Evolutionary conservation across 805 yeast genomes (phyloP).

Genomic region (Teunomyces funiuensis): DNA sequence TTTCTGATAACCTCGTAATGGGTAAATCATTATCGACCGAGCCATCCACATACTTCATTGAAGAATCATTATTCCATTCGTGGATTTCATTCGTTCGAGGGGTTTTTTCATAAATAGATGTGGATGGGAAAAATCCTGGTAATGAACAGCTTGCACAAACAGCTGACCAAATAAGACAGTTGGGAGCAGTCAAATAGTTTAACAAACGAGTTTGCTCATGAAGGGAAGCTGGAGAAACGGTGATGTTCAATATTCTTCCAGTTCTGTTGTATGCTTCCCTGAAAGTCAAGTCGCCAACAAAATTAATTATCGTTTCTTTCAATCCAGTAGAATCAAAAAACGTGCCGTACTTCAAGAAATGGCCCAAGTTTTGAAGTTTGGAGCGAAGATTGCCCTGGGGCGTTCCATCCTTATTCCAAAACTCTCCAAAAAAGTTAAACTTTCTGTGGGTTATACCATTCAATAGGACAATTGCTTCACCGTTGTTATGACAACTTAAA

Average conservation of each 20-base stretch:
- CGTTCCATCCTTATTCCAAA: constrained; percentile 50
- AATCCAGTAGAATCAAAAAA: constrained; percentile 80
- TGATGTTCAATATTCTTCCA: constrained; percentile 87
- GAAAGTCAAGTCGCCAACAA: constrained; percentile 88
- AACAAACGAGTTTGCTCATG: constrained; percentile 89
- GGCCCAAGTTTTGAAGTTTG: constrained; percentile 38
- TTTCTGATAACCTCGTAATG: constrained; percentile 82
- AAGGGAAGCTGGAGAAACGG: constrained; percentile 87
- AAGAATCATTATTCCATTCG: constrained; percentile 77
- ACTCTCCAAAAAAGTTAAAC: constrained; percentile 50
- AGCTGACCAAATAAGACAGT: constrained; percentile 82
- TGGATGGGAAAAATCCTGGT: constrained; percentile 88
- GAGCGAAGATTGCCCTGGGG: constrained; percentile 43
- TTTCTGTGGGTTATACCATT: constrained; percentile 58
- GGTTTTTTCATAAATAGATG: constrained; percentile 81
- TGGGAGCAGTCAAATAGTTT: constrained; percentile 77
- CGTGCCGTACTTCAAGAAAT: constrained; percentile 81
- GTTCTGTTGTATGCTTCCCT: constrained; percentile 94
- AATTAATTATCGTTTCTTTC: constrained; percentile 67
- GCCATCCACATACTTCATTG: constrained; percentile 89
- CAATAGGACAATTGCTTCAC: constrained; percentile 61
- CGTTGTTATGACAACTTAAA: constrained; percentile 74
- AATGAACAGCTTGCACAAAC: constrained; percentile 93
- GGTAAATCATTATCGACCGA: constrained; percentile 95
- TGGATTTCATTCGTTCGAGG: constrained; percentile 66